Evolutionary conservation across 2,329 filamentous ascomycete species (phyloP).

Genomic region (Didymellaceae sp.): DNA sequence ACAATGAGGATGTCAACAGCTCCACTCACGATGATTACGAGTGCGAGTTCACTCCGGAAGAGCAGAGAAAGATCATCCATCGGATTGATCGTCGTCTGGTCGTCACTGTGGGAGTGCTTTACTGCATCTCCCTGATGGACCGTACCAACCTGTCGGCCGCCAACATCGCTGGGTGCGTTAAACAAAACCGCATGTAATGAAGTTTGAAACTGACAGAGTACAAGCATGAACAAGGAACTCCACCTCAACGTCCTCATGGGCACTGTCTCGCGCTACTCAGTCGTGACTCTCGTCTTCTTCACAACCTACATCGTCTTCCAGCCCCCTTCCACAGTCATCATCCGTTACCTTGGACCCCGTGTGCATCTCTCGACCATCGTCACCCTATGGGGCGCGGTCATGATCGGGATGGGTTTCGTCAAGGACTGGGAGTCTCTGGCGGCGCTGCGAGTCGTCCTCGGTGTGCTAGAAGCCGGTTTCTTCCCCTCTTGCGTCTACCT

Average conservation of each 20-base stretch:
- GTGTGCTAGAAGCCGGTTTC: conserved; percentile 51
- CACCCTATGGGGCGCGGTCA: conserved; percentile 51
- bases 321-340: conserved; percentile 49
- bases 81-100: conserved; percentile 68
- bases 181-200: not conserved
- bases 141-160: conserved; percentile 77
- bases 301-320: conserved; percentile 54
- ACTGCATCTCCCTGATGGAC: conserved; percentile 80
- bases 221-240: conserved; percentile 51
- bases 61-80: conserved; percentile 72
- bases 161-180: conserved; percentile 68
- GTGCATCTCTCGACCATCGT: conserved; percentile 45
- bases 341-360: conserved; percentile 51
- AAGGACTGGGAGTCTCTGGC: conserved; percentile 46
- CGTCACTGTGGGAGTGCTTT: conserved; percentile 63
- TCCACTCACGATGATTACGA: conserved; percentile 38
- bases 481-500: conserved; percentile 47
- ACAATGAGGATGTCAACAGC: conserved; percentile 34
- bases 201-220: conserved; percentile 26
- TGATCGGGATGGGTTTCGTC: conserved; percentile 53
- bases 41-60: conserved; percentile 60
- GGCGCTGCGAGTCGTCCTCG: conserved; percentile 48
- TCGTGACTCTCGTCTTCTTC: conserved; percentile 64
- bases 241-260: conserved; percentile 35
- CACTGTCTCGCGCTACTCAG: conserved; percentile 53